These are phyloP conservation scores for Prosopis cineraria DNA, from an alignment of 306 rosid species.

Conservation along the genomic window DNA sequence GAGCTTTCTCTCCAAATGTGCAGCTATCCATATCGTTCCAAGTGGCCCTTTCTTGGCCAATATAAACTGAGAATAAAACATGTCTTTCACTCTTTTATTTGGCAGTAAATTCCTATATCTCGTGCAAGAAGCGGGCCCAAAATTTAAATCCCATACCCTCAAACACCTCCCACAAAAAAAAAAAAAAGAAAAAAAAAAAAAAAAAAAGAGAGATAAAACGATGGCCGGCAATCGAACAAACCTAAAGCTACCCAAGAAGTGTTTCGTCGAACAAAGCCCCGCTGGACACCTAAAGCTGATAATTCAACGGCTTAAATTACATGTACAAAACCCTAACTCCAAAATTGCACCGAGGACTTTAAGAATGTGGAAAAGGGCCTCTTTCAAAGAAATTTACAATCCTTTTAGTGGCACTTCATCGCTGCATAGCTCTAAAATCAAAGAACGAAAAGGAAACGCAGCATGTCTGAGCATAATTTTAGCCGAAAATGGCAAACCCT, in stretches of 20 bases:
- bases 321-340: constrained; percentile 25
- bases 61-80: constrained; percentile 99
- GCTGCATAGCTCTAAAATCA: neutral
- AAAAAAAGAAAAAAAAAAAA: neutral
- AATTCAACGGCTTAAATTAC: neutral
- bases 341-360: neutral
- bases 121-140: constrained; percentile 28
- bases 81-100: constrained; percentile 42
- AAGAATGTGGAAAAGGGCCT: neutral
- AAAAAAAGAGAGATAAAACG: neutral
- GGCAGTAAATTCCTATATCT: constrained; percentile 29
- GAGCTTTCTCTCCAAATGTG: constrained; percentile 98
- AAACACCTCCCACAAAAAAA: neutral
- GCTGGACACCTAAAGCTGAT: neutral
- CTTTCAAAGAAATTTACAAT: neutral
- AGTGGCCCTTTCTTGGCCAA: constrained; percentile 99
- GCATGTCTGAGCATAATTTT: neutral
- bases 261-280: neutral
- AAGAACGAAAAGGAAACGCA: neutral
- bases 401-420: neutral
- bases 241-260: neutral
- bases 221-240: neutral
- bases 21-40: constrained; percentile 99
- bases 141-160: constrained; percentile 28
- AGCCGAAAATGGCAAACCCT: constrained; percentile 24